Conservation (phyloP, 495 filamentous ascomycete species). For the Pseudevernia furfuracea region DNA sequence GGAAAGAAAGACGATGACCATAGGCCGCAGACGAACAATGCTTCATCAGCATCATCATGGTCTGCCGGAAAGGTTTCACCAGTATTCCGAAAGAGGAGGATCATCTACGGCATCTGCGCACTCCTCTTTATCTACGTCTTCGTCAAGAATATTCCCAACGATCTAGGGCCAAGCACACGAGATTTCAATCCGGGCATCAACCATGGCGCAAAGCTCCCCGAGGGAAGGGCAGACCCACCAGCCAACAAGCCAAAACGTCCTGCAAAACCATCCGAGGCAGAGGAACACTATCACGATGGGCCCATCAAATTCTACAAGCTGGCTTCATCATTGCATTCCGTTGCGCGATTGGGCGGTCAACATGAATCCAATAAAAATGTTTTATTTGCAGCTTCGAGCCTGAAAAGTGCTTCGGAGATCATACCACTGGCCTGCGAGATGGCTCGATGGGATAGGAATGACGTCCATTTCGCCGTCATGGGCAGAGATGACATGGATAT, state of each 20-base stretch:
- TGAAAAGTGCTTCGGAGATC: conserved; percentile 44
- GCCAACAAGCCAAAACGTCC: conserved; percentile 21
- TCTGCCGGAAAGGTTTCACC: conserved; percentile 30
- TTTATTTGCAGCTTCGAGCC: conserved; percentile 44
- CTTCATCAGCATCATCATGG: conserved; percentile 28
- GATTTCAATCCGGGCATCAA: conserved; percentile 9
- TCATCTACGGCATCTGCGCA: conserved; percentile 36
- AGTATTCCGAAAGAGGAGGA: conserved; percentile 35
- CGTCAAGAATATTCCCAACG: conserved; percentile 48
- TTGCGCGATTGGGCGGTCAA: conserved; percentile 31
- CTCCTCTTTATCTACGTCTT: conserved; percentile 44
- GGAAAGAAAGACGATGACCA: conserved; percentile 64
- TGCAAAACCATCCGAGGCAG: conserved; percentile 20
- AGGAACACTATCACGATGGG: conserved; percentile 46
- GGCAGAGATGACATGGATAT: conserved; percentile 48
- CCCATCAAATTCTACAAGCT: conserved; percentile 49
- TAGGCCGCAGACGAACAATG: conserved; percentile 31
- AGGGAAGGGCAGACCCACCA: conserved; percentile 23
- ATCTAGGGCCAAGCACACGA: conserved; percentile 30
- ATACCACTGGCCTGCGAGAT: conserved; percentile 50
- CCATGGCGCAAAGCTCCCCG: conserved; percentile 17
- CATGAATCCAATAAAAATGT: conserved; percentile 35
- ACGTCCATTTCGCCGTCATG: conserved; percentile 49
- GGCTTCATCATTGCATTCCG: conserved; percentile 41
- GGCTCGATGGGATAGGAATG: conserved; percentile 37